Percentiles rank a stretch among this genome's conserved stretches.
phyloP scores from a whole-genome alignment of 2,329 filamentous ascomycete genomes.

The Aspergillus phoenicis region DNA sequence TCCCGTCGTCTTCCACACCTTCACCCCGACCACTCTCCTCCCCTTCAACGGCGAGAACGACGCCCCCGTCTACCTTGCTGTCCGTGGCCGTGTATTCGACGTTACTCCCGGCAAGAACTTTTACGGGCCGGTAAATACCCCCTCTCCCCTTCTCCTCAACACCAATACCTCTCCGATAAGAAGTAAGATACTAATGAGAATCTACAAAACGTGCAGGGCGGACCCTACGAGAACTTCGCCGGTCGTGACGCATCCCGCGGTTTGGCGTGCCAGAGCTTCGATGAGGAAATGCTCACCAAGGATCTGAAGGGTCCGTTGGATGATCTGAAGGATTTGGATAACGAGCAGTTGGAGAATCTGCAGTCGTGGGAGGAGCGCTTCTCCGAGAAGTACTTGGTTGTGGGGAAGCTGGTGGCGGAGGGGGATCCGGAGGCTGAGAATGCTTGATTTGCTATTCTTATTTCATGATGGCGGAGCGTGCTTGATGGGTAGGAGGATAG shows the following conservation, averaged over 20 bases:
- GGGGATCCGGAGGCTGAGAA: conserved; percentile 50
- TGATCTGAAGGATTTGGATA: conserved; percentile 68
- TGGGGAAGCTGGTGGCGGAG: conserved; percentile 77
- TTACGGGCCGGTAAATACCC: conserved; percentile 70
- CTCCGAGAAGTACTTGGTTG: conserved; percentile 89
- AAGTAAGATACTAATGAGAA: neutral
- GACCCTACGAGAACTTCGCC: conserved; percentile 94
- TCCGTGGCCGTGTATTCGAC: conserved; percentile 89
- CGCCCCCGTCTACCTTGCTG: conserved; percentile 82
- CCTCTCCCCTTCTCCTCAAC: neutral
- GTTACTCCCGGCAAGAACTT: conserved; percentile 86
- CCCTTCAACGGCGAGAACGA: conserved; percentile 78
- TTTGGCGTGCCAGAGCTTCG: conserved; percentile 87
- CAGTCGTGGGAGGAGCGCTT: conserved; percentile 94
- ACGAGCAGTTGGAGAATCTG: conserved; percentile 79
- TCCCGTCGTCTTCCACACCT: conserved; percentile 83
- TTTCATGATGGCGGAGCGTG: neutral
- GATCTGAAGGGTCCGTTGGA: conserved; percentile 84
- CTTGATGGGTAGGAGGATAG: neutral
- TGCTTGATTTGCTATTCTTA: conserved; percentile 9
- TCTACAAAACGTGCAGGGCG: conserved; percentile 55
- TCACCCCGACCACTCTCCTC: conserved; percentile 79
- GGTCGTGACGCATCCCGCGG: conserved; percentile 88
- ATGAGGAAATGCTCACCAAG: conserved; percentile 91
- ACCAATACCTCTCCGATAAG: neutral